phyloP scores from a whole-genome alignment of 345 rosid species.

The Geranium brycei region DNA sequence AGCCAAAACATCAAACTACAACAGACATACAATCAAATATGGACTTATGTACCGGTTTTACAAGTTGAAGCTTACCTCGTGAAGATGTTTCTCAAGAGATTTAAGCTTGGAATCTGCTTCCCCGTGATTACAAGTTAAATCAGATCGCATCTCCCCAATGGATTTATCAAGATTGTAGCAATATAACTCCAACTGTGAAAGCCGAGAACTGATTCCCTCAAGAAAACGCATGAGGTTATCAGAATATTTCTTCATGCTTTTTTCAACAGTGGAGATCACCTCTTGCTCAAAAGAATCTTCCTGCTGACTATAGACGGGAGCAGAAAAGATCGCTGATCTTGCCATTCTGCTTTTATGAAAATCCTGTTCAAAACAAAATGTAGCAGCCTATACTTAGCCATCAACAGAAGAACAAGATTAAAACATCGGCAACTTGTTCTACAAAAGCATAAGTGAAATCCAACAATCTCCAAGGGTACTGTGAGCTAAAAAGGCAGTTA shows the following conservation, averaged over 20 bases:
- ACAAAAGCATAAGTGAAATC: not conserved
- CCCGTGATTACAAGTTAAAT: conserved; percentile 49
- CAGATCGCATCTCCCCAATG: conserved; percentile 84
- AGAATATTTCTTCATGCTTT: conserved; percentile 60
- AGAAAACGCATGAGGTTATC: conserved; percentile 86
- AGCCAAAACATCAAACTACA: no score
- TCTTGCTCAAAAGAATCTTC: conserved; percentile 72
- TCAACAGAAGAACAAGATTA: not conserved
- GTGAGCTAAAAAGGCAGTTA: not conserved
- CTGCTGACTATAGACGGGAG: conserved; percentile 61
- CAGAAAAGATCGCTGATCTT: conserved; percentile 46
- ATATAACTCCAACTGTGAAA: conserved; percentile 77
- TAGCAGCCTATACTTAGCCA: not conserved
- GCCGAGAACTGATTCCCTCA: conserved; percentile 89
- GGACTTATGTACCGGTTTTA: not conserved
- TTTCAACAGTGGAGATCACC: conserved; percentile 46
- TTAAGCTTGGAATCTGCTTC: conserved; percentile 79
- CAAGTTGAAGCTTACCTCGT: conserved; percentile 46
- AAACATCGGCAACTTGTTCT: not conserved
- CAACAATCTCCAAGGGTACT: not conserved
- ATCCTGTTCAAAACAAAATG: conserved; percentile 31
- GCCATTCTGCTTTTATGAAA: conserved; percentile 68
- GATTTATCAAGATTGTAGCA: conserved; percentile 95
- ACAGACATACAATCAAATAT: not conserved
- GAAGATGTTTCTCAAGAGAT: conserved; percentile 83